Evolutionary conservation across 148 eudicot species (phyloP).

Genomic region (Rhododendron vialii): DNA sequence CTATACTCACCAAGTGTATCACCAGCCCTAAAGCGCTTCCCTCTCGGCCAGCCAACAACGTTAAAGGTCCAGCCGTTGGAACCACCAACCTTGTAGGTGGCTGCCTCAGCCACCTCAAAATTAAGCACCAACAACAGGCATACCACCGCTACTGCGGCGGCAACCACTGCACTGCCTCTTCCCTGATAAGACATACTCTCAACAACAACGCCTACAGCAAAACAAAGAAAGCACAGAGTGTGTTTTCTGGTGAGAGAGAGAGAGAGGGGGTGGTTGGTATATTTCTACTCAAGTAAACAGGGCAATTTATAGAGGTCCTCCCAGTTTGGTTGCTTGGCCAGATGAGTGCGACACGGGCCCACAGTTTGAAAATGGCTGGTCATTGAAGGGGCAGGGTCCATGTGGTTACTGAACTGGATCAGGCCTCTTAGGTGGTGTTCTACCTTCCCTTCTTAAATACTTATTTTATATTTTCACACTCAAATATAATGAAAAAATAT

Average conservation of each 20-base stretch:
- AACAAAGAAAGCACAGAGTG: not conserved
- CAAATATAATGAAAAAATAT: no score
- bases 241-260: not conserved
- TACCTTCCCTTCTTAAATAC: no score
- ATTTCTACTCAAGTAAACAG: not conserved
- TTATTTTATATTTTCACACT: no score
- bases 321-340: not conserved
- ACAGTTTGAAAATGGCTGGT: not conserved
- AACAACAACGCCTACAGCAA: not conserved
- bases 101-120: conserved; percentile 29
- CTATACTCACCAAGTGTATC: conserved; percentile 46
- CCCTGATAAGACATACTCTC: conserved; percentile 33
- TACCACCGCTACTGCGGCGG: conserved; percentile 10
- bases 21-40: conserved; percentile 54
- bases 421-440: not conserved
- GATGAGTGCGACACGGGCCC: not conserved
- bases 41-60: conserved; percentile 35
- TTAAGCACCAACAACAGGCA: conserved; percentile 16
- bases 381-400: not conserved
- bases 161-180: conserved; percentile 52
- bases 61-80: conserved; percentile 46
- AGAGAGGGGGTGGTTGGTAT: not conserved
- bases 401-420: not conserved
- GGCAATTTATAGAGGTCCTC: conserved; percentile 4
- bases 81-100: conserved; percentile 46